Conservation (phyloP, 2,329 filamentous ascomycete genomes). For the Epichloe amarillans region DNA sequence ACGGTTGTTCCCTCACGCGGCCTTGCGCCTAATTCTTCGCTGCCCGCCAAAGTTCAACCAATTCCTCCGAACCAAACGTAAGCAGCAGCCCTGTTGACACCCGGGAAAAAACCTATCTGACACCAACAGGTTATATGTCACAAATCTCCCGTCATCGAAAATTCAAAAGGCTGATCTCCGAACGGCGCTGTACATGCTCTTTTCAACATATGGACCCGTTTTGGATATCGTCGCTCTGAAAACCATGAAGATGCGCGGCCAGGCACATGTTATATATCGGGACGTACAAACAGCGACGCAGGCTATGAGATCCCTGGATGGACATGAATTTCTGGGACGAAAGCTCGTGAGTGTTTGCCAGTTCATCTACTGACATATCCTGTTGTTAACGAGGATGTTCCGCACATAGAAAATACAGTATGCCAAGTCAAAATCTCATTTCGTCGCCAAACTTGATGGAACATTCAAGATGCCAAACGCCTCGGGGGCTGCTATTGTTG, state of each 20-base stretch:
- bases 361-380: background rate
- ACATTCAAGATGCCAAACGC: slow-evolving; percentile 60
- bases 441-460: slow-evolving; percentile 81
- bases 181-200: slow-evolving; percentile 80
- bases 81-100: slow-evolving; percentile 16
- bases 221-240: slow-evolving; percentile 85
- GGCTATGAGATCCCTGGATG: slow-evolving; percentile 80
- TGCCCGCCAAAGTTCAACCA: slow-evolving; percentile 37
- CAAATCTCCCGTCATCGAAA: slow-evolving; percentile 74
- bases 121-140: slow-evolving; percentile 63
- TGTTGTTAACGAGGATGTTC: background rate
- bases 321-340: slow-evolving; percentile 72
- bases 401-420: slow-evolving; percentile 70
- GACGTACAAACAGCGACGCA: slow-evolving; percentile 87
- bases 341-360: slow-evolving; percentile 53
- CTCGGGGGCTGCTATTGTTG: slow-evolving; percentile 38
- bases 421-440: slow-evolving; percentile 77
- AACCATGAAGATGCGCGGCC: slow-evolving; percentile 85
- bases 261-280: slow-evolving; percentile 84
- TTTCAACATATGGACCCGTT: slow-evolving; percentile 85
- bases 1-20: slow-evolving; percentile 25
- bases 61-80: slow-evolving; percentile 64
- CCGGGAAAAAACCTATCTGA: slow-evolving; percentile 2
- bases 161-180: slow-evolving; percentile 80
- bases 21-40: slow-evolving; percentile 27